Evolutionary conservation across 2,329 filamentous ascomycete genomes (phyloP).

Genomic region (Tolypocladium ophioglossoides): DNA sequence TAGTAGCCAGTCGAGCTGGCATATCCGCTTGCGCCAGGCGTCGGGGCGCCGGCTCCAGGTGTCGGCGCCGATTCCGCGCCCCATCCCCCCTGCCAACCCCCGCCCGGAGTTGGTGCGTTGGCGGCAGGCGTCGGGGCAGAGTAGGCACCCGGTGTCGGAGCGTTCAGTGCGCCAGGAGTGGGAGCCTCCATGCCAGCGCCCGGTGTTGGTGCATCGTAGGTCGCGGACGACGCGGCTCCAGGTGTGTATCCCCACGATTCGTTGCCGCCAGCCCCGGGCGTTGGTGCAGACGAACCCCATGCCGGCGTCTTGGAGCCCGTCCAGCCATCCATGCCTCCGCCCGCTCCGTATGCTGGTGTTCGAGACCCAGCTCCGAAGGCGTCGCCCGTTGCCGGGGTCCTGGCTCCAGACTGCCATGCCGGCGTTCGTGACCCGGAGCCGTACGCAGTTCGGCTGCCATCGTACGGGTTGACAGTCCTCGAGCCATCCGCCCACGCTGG

Average conservation of each 20-base stretch:
- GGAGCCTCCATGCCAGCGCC: conserved; percentile 48
- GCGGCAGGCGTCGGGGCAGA: conserved; percentile 54
- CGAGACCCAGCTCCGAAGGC: conserved; percentile 58
- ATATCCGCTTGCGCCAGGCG: conserved; percentile 54
- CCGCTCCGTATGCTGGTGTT: conserved; percentile 49
- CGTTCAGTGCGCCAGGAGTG: conserved; percentile 51
- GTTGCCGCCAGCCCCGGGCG: conserved; percentile 44
- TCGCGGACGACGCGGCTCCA: conserved; percentile 30
- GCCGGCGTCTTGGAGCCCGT: conserved; percentile 69
- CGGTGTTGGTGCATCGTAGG: conserved; percentile 63
- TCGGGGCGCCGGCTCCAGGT: conserved; percentile 55
- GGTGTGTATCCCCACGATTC: conserved; percentile 52
- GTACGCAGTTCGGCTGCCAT: conserved; percentile 67
- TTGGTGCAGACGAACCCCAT: conserved; percentile 51
- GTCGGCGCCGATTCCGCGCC: conserved; percentile 55
- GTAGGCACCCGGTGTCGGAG: conserved; percentile 61
- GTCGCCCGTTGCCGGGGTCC: conserved; percentile 53
- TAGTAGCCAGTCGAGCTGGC: conserved; percentile 24
- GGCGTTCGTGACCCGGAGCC: conserved; percentile 63
- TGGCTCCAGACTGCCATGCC: conserved; percentile 68
- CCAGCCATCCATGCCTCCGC: conserved; percentile 44
- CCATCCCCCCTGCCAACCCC: conserved; percentile 49
- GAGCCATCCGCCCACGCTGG: conserved; percentile 63
- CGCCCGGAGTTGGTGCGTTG: conserved; percentile 60
- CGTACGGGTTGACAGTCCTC: conserved; percentile 59